Base-by-base conservation (phyloP, 495 filamentous ascomycete genomes). In the Cercophora sp. region DNA sequence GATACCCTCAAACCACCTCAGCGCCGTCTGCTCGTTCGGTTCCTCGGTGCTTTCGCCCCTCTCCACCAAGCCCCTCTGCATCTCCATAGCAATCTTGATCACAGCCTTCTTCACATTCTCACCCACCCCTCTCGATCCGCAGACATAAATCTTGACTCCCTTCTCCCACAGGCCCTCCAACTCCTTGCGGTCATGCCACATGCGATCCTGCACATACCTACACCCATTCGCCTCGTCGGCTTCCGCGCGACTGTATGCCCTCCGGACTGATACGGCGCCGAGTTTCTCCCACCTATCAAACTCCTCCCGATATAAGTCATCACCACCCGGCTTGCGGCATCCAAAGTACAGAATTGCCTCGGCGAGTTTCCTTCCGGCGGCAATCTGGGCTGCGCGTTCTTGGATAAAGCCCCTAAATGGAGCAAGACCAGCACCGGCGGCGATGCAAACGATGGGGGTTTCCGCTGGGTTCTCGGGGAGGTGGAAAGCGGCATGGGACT, bases 321-420 rank as follows among this genome's bases (percentile, higher is more conserved):
- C 86, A 32, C 68, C 63, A 4, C 75, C 77, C 16, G 79, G 68
- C 1, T 74, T 70, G 15, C 80, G 76, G 58, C 84, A 87, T 1
- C 85, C 85, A 34, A 83, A 67, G 61, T 85, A 87, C 2, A 89
- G 67, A 9, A 87, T 36, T 0, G 84, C 84, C 2, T 70, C 77
- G 0, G 79, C 84, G 0, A 86, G 70, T 19, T 66, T 68, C 13
- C 73, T 68, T 1, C 80, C 80, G 0, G 74, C 75, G 13, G 68
- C 71, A 19, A 82, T 70, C 59, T 75, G 75, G 27, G 73, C 73
- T 0, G 79, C 81, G 8, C 85, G 81, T 52, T 89, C 84, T 64
- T 88, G 79, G 9, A 86, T 54, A 61, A 89, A 88, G 5, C 83
- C 85, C 0, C 83, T 76, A 75, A 89, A 87, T 0, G 85, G 85